A percentile compares a stretch with the other conserved stretches of the same genome.
These are phyloP conservation scores for Cladophialophora bantiana DNA, from an alignment of 2,329 filamentous ascomycete species.

Conservation along the genomic window DNA sequence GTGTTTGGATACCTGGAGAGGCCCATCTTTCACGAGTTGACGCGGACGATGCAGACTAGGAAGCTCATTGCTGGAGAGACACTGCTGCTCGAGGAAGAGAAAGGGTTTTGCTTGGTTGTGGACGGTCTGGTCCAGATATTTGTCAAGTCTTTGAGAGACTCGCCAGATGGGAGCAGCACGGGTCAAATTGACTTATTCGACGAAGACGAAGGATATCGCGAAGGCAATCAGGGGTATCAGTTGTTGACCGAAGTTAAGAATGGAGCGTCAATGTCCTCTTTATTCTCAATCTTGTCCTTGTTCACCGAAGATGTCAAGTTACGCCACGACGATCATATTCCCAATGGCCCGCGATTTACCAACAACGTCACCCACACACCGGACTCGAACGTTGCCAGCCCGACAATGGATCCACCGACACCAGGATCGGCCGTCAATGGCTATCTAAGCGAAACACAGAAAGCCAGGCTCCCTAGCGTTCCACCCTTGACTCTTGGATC, in stretches of 20 bases:
- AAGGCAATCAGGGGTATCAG: conserved; percentile 84
- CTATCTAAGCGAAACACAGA: conserved; percentile 9
- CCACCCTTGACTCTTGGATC: conserved; percentile 77
- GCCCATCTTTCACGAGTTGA: conserved; percentile 96
- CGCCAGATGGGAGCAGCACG: conserved; percentile 47
- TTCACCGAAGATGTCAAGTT: conserved; percentile 95
- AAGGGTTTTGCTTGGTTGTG: conserved; percentile 96
- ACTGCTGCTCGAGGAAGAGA: conserved; percentile 92
- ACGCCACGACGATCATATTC: conserved; percentile 63
- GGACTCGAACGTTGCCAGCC: conserved; percentile 51
- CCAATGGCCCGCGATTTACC: conserved; percentile 44
- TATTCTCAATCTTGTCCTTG: conserved; percentile 95
- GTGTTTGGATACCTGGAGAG: conserved; percentile 97
- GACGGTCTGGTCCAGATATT: conserved; percentile 97
- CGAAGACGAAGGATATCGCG: conserved; percentile 68
- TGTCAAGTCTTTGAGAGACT: conserved; percentile 79
- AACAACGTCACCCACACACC: conserved; percentile 45
- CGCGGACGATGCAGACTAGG: conserved; percentile 95
- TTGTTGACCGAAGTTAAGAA: conserved; percentile 97
- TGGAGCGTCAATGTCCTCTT: conserved; percentile 95
- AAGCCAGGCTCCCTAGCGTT: conserved; percentile 63
- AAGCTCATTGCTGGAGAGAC: conserved; percentile 97
- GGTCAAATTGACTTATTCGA: conserved; percentile 64
- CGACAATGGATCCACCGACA: conserved; percentile 44
- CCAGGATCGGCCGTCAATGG: conserved; percentile 24